phyloP scores from a whole-genome alignment of 768 basidiomycete species.

The Fomitopsis serialis region DNA sequence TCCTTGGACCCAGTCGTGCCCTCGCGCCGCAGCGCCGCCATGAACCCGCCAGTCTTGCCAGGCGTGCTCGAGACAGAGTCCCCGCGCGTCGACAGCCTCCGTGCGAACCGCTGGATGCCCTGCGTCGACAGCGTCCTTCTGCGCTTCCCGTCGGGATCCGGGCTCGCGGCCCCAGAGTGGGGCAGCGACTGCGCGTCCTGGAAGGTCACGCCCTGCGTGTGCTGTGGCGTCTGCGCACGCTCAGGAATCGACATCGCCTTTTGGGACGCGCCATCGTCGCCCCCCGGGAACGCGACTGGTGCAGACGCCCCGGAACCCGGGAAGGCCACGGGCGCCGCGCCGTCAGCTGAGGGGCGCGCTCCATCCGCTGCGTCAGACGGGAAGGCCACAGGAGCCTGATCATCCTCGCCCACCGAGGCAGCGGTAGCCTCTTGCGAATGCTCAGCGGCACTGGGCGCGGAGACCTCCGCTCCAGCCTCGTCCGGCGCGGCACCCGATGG shows the following conservation, averaged over 20 bases:
- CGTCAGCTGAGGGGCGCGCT: constrained; percentile 26
- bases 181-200: constrained; percentile 53
- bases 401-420: constrained; percentile 21
- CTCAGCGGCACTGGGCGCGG: neutral
- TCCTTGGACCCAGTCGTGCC: constrained; percentile 34
- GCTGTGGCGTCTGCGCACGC: constrained; percentile 15
- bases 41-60: constrained; percentile 34
- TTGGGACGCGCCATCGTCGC: constrained; percentile 26
- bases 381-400: constrained; percentile 12
- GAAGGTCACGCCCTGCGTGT: constrained; percentile 58
- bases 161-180: constrained; percentile 69
- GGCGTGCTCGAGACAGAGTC: constrained; percentile 46
- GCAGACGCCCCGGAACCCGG: constrained; percentile 24
- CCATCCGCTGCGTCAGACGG: constrained; percentile 21
- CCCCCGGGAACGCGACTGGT: constrained; percentile 27
- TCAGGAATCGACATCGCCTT: constrained; percentile 25
- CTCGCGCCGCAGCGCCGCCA: constrained; percentile 50
- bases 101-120: constrained; percentile 78
- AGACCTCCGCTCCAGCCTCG: constrained; percentile 9
- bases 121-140: constrained; percentile 74
- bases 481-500: constrained; percentile 8
- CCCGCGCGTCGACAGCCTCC: constrained; percentile 62
- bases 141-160: constrained; percentile 69
- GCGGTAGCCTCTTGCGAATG: constrained; percentile 17
- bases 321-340: constrained; percentile 26